Conservation (phyloP, 768 basidiomycete species). For the Piloderma croceum region DNA sequence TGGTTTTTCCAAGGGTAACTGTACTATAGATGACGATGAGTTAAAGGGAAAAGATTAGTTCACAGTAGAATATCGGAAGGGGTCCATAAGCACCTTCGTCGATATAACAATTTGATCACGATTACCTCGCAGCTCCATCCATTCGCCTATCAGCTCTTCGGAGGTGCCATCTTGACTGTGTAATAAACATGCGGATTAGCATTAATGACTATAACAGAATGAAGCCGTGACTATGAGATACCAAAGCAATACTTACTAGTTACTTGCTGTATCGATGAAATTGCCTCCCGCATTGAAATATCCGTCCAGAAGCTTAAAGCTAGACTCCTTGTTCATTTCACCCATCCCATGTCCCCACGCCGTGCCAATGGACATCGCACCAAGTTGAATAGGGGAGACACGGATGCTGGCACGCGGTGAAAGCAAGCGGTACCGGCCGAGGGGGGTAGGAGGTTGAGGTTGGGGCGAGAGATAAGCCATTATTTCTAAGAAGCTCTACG, state of each 20-base stretch:
- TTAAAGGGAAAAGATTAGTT: neutral
- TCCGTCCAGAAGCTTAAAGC: constrained; percentile 38
- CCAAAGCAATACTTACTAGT: constrained; percentile 22
- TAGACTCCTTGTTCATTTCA: constrained; percentile 30
- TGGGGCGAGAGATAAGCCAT: constrained; percentile 7
- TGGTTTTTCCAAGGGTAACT: constrained; percentile 13
- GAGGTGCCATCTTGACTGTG: constrained; percentile 33
- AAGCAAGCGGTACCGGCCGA: constrained; percentile 36
- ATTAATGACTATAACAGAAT: neutral
- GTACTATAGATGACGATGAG: constrained; percentile 12
- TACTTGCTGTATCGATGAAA: constrained; percentile 38
- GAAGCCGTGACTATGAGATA: neutral
- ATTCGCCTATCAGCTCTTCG: constrained; percentile 44
- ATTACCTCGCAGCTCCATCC: constrained; percentile 36
- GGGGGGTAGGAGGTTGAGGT: constrained; percentile 25
- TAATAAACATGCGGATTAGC: neutral
- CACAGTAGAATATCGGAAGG: neutral
- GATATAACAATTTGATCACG: constrained; percentile 43
- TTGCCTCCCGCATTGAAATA: constrained; percentile 37
- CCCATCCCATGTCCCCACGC: constrained; percentile 33
- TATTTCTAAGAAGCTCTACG: neutral
- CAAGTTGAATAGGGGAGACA: constrained; percentile 45
- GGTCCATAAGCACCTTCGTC: constrained; percentile 30
- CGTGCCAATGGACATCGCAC: constrained; percentile 45
- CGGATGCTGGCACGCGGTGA: constrained; percentile 37